phyloP scores from a whole-genome alignment of 208 protist genomes.

The Acanthamoeba healyi region DNA sequence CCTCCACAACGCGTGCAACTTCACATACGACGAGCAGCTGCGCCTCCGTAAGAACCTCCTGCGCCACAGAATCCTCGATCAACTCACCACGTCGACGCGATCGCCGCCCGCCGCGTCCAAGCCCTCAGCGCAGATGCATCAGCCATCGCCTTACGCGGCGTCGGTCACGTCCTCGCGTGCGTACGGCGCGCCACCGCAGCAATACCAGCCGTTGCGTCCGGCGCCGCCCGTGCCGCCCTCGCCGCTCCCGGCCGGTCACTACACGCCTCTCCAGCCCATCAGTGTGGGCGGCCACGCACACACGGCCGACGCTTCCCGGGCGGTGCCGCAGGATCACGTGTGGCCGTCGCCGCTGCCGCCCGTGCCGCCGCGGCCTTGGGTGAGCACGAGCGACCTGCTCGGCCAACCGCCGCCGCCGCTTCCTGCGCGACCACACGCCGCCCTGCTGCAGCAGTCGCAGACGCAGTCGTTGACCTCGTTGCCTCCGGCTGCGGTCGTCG shows the following conservation, averaged over 20 bases:
- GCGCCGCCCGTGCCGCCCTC: not conserved
- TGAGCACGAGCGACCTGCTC: not conserved
- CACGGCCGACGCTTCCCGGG: not conserved
- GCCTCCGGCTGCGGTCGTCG: not conserved
- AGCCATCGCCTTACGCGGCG: not conserved
- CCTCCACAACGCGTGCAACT: slow-evolving; percentile 69
- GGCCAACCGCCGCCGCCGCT: not conserved
- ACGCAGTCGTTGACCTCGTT: no score
- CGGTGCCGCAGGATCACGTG: not conserved
- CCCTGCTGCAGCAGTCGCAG: no score
- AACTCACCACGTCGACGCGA: not conserved
- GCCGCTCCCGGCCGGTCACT: not conserved
- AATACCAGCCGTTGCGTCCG: not conserved
- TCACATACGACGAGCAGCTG: slow-evolving; percentile 41
- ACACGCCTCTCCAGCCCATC: not conserved
- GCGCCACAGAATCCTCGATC: not conserved
- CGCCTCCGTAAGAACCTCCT: slow-evolving; percentile 48
- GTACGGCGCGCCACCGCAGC: not conserved
- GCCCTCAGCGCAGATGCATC: no score
- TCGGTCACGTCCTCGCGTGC: not conserved
- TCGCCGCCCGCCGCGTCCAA: not conserved
- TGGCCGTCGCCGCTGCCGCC: not conserved
- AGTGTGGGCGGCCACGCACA: not conserved
- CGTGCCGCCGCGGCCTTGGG: slow-evolving; percentile 5
- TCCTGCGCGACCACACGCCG: not conserved